These are phyloP conservation scores for Didymella pomorum DNA, from an alignment of 2,329 filamentous ascomycete species.

Conservation along the genomic window DNA sequence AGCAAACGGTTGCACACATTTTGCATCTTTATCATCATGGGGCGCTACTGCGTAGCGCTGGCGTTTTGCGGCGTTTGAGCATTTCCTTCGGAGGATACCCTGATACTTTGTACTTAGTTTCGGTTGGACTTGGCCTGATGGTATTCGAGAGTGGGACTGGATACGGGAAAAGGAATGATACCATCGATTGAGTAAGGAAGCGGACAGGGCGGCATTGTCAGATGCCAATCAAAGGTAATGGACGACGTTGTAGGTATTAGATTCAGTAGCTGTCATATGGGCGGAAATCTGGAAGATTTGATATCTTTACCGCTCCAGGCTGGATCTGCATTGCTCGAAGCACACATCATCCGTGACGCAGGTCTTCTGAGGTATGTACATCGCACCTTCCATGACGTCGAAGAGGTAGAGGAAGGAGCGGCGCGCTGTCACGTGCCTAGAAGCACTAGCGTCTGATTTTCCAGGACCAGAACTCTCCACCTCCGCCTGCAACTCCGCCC, in stretches of 20 bases:
- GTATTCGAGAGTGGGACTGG: conserved; percentile 11
- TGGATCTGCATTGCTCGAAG: neutral
- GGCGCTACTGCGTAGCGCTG: conserved; percentile 10
- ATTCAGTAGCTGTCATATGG: conserved; percentile 17
- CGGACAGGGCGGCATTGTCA: neutral
- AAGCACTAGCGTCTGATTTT: no score
- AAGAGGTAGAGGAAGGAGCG: neutral
- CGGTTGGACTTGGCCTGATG: conserved; percentile 1
- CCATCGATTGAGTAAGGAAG: neutral
- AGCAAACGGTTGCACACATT: neutral
- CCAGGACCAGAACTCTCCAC: no score
- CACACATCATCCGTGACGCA: neutral
- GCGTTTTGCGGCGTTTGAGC: conserved; percentile 8
- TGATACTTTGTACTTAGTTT: conserved; percentile 21
- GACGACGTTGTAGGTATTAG: conserved; percentile 5
- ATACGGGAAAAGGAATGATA: conserved; percentile 9
- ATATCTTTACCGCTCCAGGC: conserved; percentile 7
- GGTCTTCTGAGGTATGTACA: neutral
- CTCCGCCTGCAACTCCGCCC: conserved; percentile 13
- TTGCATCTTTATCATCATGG: neutral
- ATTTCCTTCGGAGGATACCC: conserved; percentile 38
- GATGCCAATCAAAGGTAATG: neutral
- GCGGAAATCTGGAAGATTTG: conserved; percentile 21
- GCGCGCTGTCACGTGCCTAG: conserved; percentile 10
- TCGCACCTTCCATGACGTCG: neutral